Conservation (phyloP, 1,284 basidiomycete species). For the Somion occarium region DNA sequence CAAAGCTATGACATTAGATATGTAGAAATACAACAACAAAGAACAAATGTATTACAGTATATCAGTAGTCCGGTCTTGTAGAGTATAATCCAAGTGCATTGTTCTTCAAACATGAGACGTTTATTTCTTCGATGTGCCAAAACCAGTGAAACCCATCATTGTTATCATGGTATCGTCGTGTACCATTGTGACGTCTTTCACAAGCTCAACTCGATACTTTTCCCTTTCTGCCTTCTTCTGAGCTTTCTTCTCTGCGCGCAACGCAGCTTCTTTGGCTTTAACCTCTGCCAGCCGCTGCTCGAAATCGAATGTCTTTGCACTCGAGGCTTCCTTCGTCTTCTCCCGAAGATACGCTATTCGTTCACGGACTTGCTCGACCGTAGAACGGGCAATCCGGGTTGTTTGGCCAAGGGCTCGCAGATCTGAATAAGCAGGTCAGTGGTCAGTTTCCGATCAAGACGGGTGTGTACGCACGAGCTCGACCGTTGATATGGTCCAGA, state of each 20-base stretch:
- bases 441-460: constrained; percentile 2
- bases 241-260: constrained; percentile 66
- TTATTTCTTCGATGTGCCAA: constrained; percentile 78
- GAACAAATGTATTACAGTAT: constrained; percentile 30
- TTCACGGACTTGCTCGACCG: constrained; percentile 86
- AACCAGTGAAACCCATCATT: constrained; percentile 93
- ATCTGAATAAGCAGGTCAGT: constrained; percentile 49
- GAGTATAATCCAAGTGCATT: constrained; percentile 18
- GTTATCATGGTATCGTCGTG: constrained; percentile 63
- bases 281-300: constrained; percentile 84
- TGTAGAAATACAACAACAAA: constrained; percentile 12
- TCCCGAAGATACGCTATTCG: constrained; percentile 87
- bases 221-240: constrained; percentile 72
- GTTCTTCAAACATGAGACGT: constrained; percentile 1
- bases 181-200: constrained; percentile 44
- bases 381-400: constrained; percentile 87
- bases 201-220: constrained; percentile 57
- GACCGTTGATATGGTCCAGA: constrained; percentile 93
- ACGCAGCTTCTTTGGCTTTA: constrained; percentile 61
- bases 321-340: constrained; percentile 74
- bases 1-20: constrained; percentile 30
- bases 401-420: constrained; percentile 90
- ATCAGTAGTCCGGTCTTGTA: constrained; percentile 22
- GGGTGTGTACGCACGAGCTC: constrained; percentile 68
- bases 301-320: constrained; percentile 90